These are phyloP conservation scores for Candida arabinofermentans DNA, from an alignment of 805 yeast genomes.

Conservation along the genomic window DNA sequence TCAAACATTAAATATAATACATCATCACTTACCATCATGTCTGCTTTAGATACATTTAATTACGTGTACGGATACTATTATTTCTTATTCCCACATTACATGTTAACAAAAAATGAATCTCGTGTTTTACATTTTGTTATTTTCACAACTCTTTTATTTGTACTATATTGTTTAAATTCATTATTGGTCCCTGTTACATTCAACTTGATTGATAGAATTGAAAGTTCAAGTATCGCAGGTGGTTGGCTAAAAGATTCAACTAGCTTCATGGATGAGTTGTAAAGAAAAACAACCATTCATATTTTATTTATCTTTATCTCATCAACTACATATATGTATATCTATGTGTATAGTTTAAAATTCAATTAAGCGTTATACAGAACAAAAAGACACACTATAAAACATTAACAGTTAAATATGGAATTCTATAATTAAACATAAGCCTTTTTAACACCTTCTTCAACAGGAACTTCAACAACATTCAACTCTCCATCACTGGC, in stretches of 20 bases:
- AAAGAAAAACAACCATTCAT: no score
- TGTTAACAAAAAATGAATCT: constrained; percentile 45
- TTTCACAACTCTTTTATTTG: constrained; percentile 16
- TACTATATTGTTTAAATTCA: constrained; percentile 10
- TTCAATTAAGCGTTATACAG: no score
- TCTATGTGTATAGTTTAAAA: no score
- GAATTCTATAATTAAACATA: background rate
- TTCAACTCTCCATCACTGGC: background rate
- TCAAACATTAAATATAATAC: background rate
- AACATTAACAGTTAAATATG: no score
- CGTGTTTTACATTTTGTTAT: constrained; percentile 19
- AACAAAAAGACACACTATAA: no score
- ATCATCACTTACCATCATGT: background rate
- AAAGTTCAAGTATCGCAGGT: no score
- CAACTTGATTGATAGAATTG: background rate
- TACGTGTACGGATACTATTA: constrained; percentile 31
- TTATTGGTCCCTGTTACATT: background rate
- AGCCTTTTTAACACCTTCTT: background rate
- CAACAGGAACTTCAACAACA: background rate
- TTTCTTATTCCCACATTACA: constrained; percentile 43
- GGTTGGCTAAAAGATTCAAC: no score
- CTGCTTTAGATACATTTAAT: constrained; percentile 4
- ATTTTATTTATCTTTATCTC: no score
- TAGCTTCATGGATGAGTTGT: no score
- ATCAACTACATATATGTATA: no score